Evolutionary conservation across 2,329 filamentous ascomycete genomes (phyloP), one percentile per base, ranked within the genome.

Genomic region (Bipolaris sorokiniana): DNA sequence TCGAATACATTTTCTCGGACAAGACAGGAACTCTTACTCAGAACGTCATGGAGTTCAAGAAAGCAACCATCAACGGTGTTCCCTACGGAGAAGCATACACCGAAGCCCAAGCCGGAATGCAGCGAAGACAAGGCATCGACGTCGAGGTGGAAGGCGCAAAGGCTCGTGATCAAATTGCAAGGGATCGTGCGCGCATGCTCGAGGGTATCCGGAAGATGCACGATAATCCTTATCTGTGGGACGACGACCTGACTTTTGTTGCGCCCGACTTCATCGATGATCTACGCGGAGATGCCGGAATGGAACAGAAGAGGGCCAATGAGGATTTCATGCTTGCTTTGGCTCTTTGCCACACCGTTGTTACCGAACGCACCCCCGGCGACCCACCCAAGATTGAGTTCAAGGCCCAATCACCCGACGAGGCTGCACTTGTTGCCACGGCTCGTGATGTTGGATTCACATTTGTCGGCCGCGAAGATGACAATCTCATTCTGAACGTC

Each of bases 41-140:
- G 70, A 96, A 96, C 74, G 90, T 96, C 51, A 96, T 96, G 95
- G 96, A 99, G 76, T 99, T 98, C 85, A 99, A 98, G 78, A 99
- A 99, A 78, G 92, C 90, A 53, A 96, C 93, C 0, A 89, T 99
- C 77, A 98, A 98, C 70, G 94, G 94, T n/a, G 86, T 95, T 58
- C 88, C 93, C 0, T 99, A 99, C 66, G 95, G 96, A 60, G 95
- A 99, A 79, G 95, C 95, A 0, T 99, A 97, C 71, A 99, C 96
- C 0, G 95, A 99, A 77, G 95, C 95, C 0, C 91, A 97, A 76
- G 91, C 94, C 49, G 95, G 95, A 55, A 95, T 99, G 91, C 92
- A 96, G 74, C 92, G 94, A 77, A 87, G 95, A 59, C 81, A 94
- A 76, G 95, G 95, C 47, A 84, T 97, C 48, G 88, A 98, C 71